Percentiles rank a stretch among this genome's conserved stretches.
Evolutionary conservation across 164 flowering plant species (phyloP).

Genomic region (Aristolochia contorta): DNA sequence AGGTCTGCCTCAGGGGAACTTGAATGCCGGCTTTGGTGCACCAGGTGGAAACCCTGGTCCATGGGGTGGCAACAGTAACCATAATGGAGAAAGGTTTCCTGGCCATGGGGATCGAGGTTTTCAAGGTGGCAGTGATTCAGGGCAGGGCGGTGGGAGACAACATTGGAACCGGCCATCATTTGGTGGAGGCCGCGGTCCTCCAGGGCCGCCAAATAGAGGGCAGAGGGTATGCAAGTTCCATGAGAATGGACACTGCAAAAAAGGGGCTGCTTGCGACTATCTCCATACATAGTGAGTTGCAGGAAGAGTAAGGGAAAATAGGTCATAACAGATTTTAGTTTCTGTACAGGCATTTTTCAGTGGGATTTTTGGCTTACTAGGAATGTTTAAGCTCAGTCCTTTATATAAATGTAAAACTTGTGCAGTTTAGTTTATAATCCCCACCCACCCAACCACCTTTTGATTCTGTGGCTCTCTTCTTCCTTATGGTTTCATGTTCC

Average conservation of each 20-base stretch:
- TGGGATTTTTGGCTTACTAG: slow-evolving; percentile 7
- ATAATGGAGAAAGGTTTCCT: slow-evolving; percentile 30
- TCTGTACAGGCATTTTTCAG: slow-evolving; percentile 14
- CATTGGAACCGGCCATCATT: slow-evolving; percentile 40
- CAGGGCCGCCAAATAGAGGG: slow-evolving; percentile 24
- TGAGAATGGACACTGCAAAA: slow-evolving; percentile 63
- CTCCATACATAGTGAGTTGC: slow-evolving; percentile 25
- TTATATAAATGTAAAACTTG: slow-evolving; percentile 8
- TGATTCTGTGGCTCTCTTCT: no score
- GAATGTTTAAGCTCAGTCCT: not conserved
- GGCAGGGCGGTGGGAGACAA: slow-evolving; percentile 31
- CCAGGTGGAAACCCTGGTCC: slow-evolving; percentile 20
- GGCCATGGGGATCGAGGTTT: slow-evolving; percentile 33
- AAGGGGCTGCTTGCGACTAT: slow-evolving; percentile 60
- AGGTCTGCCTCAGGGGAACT: slow-evolving; percentile 12
- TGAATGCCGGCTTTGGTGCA: slow-evolving; percentile 20
- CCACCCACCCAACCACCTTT: not conserved
- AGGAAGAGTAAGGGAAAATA: not conserved
- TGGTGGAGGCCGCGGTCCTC: slow-evolving; percentile 29
- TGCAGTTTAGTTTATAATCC: slow-evolving; percentile 10
- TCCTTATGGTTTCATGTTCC: no score
- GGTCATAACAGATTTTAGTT: not conserved
- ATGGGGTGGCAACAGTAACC: slow-evolving; percentile 36
- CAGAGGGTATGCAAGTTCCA: slow-evolving; percentile 44
- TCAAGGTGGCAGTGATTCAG: slow-evolving; percentile 32